These are phyloP conservation scores for Fomes fomentarius DNA, from an alignment of 1,284 basidiomycete species.

Conservation along the genomic window DNA sequence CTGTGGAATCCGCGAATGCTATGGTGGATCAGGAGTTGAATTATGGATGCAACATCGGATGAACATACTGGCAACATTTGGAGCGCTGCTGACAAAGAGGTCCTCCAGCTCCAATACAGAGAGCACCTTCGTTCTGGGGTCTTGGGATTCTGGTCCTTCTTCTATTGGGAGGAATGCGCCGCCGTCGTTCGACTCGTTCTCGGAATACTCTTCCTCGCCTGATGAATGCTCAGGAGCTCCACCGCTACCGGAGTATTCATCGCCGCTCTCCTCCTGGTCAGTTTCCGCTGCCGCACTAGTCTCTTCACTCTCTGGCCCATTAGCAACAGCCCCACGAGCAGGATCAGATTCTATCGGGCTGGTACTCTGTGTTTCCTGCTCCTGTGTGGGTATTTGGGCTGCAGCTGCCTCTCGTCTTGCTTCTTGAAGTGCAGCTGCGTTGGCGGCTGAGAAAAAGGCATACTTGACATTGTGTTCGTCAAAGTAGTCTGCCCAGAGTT, in stretches of 20 bases:
- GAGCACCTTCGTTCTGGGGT: slow-evolving; percentile 80
- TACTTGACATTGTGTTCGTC: slow-evolving; percentile 81
- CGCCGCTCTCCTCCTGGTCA: slow-evolving; percentile 22
- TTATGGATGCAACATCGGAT: not conserved
- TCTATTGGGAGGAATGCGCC: slow-evolving; percentile 46
- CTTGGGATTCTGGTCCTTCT: slow-evolving; percentile 52
- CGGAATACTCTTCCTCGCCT: slow-evolving; percentile 19
- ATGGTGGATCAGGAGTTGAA: slow-evolving; percentile 7
- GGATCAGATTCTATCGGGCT: slow-evolving; percentile 8
- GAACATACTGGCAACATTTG: slow-evolving; percentile 69
- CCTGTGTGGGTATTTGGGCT: slow-evolving; percentile 31
- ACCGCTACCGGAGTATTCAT: slow-evolving; percentile 34
- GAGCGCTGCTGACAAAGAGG: slow-evolving; percentile 80
- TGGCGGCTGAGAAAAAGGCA: slow-evolving; percentile 96
- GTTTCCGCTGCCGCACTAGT: too few species aligned
- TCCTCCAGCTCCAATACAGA: slow-evolving; percentile 91
- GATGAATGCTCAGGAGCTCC: slow-evolving; percentile 24
- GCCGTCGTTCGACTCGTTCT: slow-evolving; percentile 19
- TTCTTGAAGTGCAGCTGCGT: slow-evolving; percentile 86
- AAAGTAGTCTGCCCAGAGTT: slow-evolving; percentile 93
- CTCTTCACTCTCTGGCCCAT: too few species aligned
- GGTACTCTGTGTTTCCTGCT: slow-evolving; percentile 1
- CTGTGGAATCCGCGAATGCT: slow-evolving; percentile 73
- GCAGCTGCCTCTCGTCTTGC: slow-evolving; percentile 60
- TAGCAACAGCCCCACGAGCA: too few species aligned